These are phyloP conservation scores for Solanum rostratum DNA, from an alignment of 257 asterid species.

Conservation along the genomic window DNA sequence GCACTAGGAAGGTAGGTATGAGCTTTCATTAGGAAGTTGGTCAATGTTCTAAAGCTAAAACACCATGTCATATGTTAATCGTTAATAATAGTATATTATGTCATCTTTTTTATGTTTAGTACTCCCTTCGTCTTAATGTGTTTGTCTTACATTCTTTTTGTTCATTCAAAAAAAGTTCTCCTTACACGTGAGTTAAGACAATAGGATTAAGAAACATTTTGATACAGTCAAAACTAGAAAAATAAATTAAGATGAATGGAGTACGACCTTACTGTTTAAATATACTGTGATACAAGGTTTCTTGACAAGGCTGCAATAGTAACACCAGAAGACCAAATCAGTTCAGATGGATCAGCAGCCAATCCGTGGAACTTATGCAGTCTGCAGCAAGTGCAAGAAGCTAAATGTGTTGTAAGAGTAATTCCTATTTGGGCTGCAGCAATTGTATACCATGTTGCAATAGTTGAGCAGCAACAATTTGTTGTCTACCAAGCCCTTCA, in stretches of 20 bases:
- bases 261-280: background rate
- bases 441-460: conserved; percentile 41
- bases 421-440: conserved; percentile 56
- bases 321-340: conserved; percentile 30
- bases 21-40: background rate
- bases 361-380: conserved; percentile 60
- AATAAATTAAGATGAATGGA: too few species aligned
- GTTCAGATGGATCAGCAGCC: conserved; percentile 37
- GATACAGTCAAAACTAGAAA: background rate
- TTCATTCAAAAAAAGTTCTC: background rate
- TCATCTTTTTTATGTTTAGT: background rate
- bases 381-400: conserved; percentile 63
- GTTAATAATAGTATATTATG: background rate
- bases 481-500: conserved; percentile 73
- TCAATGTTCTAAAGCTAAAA: background rate
- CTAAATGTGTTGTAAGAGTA: conserved; percentile 48
- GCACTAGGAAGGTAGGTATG: background rate
- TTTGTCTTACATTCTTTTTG: background rate
- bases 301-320: conserved; percentile 64
- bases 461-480: conserved; percentile 37
- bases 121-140: too few species aligned
- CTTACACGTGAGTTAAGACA: background rate
- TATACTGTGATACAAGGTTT: conserved; percentile 14
- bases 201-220: too few species aligned
- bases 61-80: background rate